phyloP scores from a whole-genome alignment of 345 rosid species.

The Isatis tinctoria region DNA sequence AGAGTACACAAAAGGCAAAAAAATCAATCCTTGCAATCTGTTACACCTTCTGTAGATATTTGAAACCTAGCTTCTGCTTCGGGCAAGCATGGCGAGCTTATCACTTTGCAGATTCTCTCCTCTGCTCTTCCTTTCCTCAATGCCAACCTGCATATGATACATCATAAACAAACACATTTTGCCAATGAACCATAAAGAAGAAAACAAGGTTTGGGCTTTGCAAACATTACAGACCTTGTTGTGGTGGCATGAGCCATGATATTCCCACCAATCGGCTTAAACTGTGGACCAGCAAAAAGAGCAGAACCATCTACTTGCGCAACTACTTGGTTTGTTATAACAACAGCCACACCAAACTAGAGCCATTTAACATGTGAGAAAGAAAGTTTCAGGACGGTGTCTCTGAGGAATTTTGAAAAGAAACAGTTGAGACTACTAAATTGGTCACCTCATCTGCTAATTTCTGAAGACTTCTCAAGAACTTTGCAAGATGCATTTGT shows the following conservation, averaged over 20 bases:
- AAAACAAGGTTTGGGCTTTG: not conserved
- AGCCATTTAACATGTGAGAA: not conserved
- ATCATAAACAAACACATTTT: not conserved
- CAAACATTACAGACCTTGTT: constrained; percentile 54
- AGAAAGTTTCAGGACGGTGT: not conserved
- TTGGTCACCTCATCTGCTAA: constrained; percentile 83
- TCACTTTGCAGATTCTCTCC: constrained; percentile 94
- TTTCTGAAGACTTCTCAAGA: constrained; percentile 92
- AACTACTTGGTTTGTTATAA: constrained; percentile 93
- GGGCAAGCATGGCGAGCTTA: constrained; percentile 90
- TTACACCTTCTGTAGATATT: constrained; percentile 77
- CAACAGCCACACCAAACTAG: constrained; percentile 95
- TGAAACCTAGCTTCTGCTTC: constrained; percentile 97
- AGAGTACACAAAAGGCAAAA: not conserved
- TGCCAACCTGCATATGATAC: constrained; percentile 51
- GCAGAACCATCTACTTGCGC: constrained; percentile 99
- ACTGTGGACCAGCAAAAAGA: constrained; percentile 94
- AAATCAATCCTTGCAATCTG: constrained; percentile 78
- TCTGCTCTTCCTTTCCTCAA: constrained; percentile 93
- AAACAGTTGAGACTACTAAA: constrained; percentile 33
- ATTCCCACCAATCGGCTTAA: constrained; percentile 94
- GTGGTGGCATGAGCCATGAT: constrained; percentile 99
- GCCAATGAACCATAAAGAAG: not conserved
- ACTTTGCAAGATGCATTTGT: constrained; percentile 99
- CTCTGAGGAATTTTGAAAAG: not conserved